Percentiles rank a stretch among this genome's conserved stretches.
These are phyloP conservation scores for Spirogloea muscicola DNA, from an alignment of 139 green algal genomes.

Conservation along the genomic window DNA sequence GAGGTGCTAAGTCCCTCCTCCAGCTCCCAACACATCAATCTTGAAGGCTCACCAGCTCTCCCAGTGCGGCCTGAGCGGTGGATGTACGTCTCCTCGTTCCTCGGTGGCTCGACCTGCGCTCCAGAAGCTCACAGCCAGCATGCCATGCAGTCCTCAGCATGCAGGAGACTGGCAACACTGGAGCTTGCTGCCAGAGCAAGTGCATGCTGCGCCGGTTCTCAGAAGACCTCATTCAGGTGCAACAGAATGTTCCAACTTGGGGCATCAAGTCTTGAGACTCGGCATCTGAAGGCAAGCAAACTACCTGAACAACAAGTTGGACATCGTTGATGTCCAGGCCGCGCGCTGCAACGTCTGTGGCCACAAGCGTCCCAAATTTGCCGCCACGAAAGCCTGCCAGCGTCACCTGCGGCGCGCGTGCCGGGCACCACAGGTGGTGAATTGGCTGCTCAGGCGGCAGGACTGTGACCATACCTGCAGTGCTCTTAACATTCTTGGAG, in stretches of 20 bases:
- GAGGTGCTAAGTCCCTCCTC: too few relatives aligned
- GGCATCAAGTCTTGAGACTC: too few relatives aligned
- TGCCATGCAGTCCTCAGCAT: not conserved
- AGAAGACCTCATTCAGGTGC: not conserved
- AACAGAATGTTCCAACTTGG: too few relatives aligned
- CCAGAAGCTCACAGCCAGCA: not conserved
- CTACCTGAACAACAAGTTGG: conserved; percentile 72
- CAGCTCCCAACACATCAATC: too few relatives aligned
- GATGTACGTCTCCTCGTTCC: conserved; percentile 90
- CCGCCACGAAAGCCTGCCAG: conserved; percentile 76
- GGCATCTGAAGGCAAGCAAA: too few relatives aligned
- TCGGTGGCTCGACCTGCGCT: conserved; percentile 72
- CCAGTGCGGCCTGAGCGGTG: conserved; percentile 86
- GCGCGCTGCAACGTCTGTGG: conserved; percentile 97
- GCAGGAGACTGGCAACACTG: too few relatives aligned
- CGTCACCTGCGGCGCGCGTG: conserved; percentile 33
- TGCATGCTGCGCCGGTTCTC: not conserved
- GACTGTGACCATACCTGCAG: too few relatives aligned
- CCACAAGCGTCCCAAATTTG: conserved; percentile 90
- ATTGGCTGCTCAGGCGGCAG: too few relatives aligned
- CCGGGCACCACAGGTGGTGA: too few relatives aligned
- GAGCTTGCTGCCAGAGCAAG: too few relatives aligned
- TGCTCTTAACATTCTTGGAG: too few relatives aligned
- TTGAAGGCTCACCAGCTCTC: conserved; percentile 70
- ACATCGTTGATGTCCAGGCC: conserved; percentile 95